phyloP scores from a whole-genome alignment of 345 rosid species.

The Capsella bursapastoris region DNA sequence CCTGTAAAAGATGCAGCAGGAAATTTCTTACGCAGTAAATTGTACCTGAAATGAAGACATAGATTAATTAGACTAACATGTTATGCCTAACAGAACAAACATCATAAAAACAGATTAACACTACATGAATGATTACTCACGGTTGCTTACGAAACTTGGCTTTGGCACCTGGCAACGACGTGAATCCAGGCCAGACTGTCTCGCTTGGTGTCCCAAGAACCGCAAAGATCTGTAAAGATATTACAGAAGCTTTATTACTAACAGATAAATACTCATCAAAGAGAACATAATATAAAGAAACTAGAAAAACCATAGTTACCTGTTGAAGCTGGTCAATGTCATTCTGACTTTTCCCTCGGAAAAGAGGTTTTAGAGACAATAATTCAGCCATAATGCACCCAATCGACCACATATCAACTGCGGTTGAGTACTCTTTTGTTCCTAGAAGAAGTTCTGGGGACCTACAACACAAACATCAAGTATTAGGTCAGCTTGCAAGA shows the following conservation, averaged over 20 bases:
- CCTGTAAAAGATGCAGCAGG: slow-evolving; percentile 79
- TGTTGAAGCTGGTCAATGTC: slow-evolving; percentile 76
- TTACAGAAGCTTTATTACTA: slow-evolving; percentile 7
- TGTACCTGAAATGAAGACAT: slow-evolving; percentile 57
- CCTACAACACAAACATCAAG: slow-evolving; percentile 49
- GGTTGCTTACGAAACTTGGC: slow-evolving; percentile 73
- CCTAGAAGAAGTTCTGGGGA: slow-evolving; percentile 88
- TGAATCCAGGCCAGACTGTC: slow-evolving; percentile 70
- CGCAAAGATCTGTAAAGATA: slow-evolving; percentile 63
- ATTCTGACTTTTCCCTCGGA: slow-evolving; percentile 59
- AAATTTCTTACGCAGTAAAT: slow-evolving; percentile 73
- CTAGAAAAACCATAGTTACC: slow-evolving; percentile 47
- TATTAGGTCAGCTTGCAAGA: slow-evolving; percentile 20
- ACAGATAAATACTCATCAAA: slow-evolving; percentile 7
- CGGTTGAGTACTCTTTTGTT: slow-evolving; percentile 75
- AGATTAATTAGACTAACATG: slow-evolving; percentile 28
- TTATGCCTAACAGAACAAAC: background rate
- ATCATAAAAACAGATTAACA: background rate
- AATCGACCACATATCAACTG: slow-evolving; percentile 95
- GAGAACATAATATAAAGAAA: background rate
- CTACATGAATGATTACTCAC: slow-evolving; percentile 46
- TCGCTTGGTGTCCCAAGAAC: slow-evolving; percentile 83
- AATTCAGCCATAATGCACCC: slow-evolving; percentile 96
- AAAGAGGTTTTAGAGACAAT: slow-evolving; percentile 66
- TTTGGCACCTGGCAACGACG: slow-evolving; percentile 66